Evolutionary conservation across 805 yeast genomes (phyloP), one percentile per base, ranked within the genome.

Genomic region (Spathaspora boniae): DNA sequence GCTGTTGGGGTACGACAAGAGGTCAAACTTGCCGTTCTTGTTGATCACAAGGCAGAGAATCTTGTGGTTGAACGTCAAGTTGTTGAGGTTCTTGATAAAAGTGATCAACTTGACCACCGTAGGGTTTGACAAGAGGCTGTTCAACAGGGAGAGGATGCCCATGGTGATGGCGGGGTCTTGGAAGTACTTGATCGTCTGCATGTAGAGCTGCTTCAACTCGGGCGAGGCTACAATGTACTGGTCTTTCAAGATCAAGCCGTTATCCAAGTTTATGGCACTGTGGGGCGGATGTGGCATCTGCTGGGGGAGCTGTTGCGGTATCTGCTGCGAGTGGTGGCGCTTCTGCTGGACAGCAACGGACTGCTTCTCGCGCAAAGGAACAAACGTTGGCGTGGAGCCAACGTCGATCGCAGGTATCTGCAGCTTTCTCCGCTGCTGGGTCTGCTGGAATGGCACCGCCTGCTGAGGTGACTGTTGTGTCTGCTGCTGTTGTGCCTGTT

Each of bases 21-120:
- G 70, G 54, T 85, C 94, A 46, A 81, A 65, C 53, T 80, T 78
- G 14, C 85, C 84, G 39, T 78, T 74, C 43, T 80, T 80, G 45
- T 77, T 70, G 16, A 77, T 60, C 5, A 77, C 82, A 25, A 80
- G 56, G 40, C 72, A 66, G 32, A 68, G 54, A 32, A 60, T 47
- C 42, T 67, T 67, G 43, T 65, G 68, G 43, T 58, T 58, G 41
- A 60, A 62, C 2, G 66, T 58, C 43, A 68, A 58, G 35, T 65
- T 65, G 46, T 68, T 68, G 38, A 65, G 47, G 44, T 62, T 64
- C 33, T 60, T 62, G 43, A 67, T 58, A 40, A 65, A 67, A 2
- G 61, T 48, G 19, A 66, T 53, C 34, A 67, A 46, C 33, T 59
- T 60, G 11, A 45, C 26, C 16, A 68, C 52, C 7, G 48, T 50